A percentile compares a stretch with the other conserved stretches of the same genome.
These are phyloP conservation scores for Phytophthora cryptogea DNA, from an alignment of 352 stramenopile species.

Conservation along the genomic window DNA sequence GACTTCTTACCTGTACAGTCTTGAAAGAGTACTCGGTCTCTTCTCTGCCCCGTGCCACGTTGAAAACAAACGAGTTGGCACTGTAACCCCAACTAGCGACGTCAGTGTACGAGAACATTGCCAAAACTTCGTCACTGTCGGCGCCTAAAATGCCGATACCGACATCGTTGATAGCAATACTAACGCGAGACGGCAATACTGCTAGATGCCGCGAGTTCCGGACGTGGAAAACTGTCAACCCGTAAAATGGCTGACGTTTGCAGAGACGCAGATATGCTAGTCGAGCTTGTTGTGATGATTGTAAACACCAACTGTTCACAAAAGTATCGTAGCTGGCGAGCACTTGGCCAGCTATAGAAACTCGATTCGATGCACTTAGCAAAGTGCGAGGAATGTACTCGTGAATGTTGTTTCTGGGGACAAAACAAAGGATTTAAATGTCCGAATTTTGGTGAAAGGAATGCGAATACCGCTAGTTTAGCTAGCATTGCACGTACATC, in stretches of 20 bases:
- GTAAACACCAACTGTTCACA: slow-evolving; percentile 35
- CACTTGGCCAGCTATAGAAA: slow-evolving; percentile 36
- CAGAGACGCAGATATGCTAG: slow-evolving; percentile 69
- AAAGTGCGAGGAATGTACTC: slow-evolving; percentile 42
- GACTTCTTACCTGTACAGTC: slow-evolving; percentile 39
- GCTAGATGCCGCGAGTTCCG: slow-evolving; percentile 51
- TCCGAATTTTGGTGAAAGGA: background rate
- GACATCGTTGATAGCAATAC: slow-evolving; percentile 69
- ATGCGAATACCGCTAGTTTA: background rate
- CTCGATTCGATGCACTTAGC: slow-evolving; percentile 51
- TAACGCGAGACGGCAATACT: slow-evolving; percentile 52
- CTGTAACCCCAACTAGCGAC: slow-evolving; percentile 85
- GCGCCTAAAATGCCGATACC: slow-evolving; percentile 65
- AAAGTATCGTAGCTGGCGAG: slow-evolving; percentile 40
- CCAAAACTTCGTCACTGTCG: slow-evolving; percentile 59
- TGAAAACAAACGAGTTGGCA: slow-evolving; percentile 81
- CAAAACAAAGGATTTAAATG: slow-evolving; percentile 9
- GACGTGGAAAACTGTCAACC: slow-evolving; percentile 69
- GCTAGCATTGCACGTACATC: slow-evolving; percentile 12
- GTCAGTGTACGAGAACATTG: slow-evolving; percentile 67
- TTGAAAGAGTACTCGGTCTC: slow-evolving; percentile 60
- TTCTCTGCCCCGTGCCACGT: slow-evolving; percentile 37
- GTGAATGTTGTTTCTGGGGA: slow-evolving; percentile 26
- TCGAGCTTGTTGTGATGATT: slow-evolving; percentile 43
- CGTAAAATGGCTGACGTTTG: slow-evolving; percentile 66